These are phyloP conservation scores for Amphirosellinia nigrospora DNA, from an alignment of 495 filamentous ascomycete species.

Conservation along the genomic window DNA sequence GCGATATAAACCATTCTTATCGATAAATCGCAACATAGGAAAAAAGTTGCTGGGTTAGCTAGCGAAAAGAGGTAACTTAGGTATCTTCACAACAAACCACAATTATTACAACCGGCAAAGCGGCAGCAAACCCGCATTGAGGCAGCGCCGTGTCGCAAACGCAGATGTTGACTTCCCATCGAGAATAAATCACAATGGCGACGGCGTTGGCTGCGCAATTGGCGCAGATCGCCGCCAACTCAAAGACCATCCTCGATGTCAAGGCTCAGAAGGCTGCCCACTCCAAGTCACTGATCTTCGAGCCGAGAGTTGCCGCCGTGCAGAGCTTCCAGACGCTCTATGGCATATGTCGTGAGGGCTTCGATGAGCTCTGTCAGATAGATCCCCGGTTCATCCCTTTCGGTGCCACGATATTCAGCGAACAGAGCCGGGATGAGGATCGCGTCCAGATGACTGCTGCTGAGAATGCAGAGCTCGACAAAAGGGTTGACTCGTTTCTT, in stretches of 20 bases:
- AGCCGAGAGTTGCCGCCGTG: conserved; percentile 74
- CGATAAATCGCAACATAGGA: conserved; percentile 22
- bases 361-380: conserved; percentile 84
- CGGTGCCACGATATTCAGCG: conserved; percentile 78
- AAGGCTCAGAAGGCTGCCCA: conserved; percentile 88
- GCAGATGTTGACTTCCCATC: conserved; percentile 17
- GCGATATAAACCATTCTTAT: conserved; percentile 5
- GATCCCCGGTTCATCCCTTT: conserved; percentile 77
- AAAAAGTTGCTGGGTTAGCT: conserved; percentile 28
- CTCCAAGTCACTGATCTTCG: conserved; percentile 91
- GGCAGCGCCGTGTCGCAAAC: background rate
- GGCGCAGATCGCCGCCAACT: conserved; percentile 77
- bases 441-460: conserved; percentile 78
- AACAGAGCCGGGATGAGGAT: conserved; percentile 87
- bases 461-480: conserved; percentile 82
- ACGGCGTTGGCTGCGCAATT: conserved; percentile 81
- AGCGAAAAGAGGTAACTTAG: too few relatives aligned
- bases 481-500: conserved; percentile 79
- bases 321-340: conserved; percentile 91
- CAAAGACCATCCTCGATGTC: conserved; percentile 80
- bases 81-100: background rate
- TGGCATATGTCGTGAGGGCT: conserved; percentile 84
- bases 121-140: background rate
- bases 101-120: conserved; percentile 10
- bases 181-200: conserved; percentile 61